Base-by-base conservation (phyloP, 371 early-diverging fungal genomes). In the Dentiscutata heterogama region DNA sequence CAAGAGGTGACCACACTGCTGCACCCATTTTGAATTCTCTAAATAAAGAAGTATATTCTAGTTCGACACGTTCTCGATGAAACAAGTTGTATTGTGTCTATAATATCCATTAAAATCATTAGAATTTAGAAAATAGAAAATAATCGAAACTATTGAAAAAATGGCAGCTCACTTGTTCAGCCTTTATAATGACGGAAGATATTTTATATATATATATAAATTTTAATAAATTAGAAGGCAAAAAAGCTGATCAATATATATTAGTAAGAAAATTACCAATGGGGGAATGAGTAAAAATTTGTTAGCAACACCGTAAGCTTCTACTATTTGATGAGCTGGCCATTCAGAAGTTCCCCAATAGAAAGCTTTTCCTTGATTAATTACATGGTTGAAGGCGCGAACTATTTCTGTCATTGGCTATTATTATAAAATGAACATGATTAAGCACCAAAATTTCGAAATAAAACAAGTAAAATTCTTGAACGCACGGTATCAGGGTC, bases 61-160 rank as follows among this genome's bases (percentile, higher is more conserved):
- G 90, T 84, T 95, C 95, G 14, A 94, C 88, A 46, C 94, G 87
- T 80, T 96, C 95, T 10, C 96, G 93, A 83, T 94, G 92, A 78
- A 96, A 87, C 94, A 96, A 92, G 85, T 95, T 95, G 87, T 96
- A 96, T 86, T 96, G 95, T 14, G 95, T 93, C 84, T 95, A 94
- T 22, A 8, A 58, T 39, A 29, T 31, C 27, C 53, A 25, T 25
- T 46, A 53, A 50, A 39, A 18, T 53, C 25, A 13, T 2, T 50
- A 50, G 13, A 50, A 50, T 11, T 13, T 11, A 50, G 13, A 50
- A 50, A 50, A 50, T 50, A 50, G 13, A 50, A 50, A 50, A 22
- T 22, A 39, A 74, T 72, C 53, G n/a, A 39, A 70, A 74, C 6
- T 11, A 7, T 46, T 7, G 46, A 11, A 46, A 46, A 46, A 10